Base-by-base conservation (phyloP, 2,329 filamentous ascomycete species). In the Fusarium setosum region DNA sequence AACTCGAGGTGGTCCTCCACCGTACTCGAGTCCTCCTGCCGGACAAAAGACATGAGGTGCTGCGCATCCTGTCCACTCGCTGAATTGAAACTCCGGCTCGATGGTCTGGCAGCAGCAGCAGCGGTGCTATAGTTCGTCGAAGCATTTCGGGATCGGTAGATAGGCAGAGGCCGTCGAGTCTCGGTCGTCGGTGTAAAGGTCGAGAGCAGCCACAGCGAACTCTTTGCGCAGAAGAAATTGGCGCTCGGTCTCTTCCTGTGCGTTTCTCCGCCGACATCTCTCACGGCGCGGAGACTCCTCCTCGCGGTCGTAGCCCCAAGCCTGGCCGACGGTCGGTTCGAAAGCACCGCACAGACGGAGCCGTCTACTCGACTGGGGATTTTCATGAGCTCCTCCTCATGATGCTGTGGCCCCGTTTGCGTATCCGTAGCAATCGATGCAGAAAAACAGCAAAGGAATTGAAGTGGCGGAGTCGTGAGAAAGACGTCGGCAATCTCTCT, bases 321-420 rank as follows among this genome's bases (percentile, higher is more conserved):
- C 56, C 69, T 70, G 56, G 72, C 68, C 69, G 78, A 77, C 65
- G 79, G 78, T 75, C 80, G 80, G 77, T 77, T 79, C 70, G 80
- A 79, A 74, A 84, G 78, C 76, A 86, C 81, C 75, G 84, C 83
- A 81, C 82, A 86, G 81, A 85, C 82, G 81, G 84, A 84, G 81
- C 84, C 80, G 78, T 88, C 84, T 78, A 87, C 82, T 84, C 83
- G 84, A 79, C 80, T 83, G 72, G 82, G 79, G 79, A 83, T 79
- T 84, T 83, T 88, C 86, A 88, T 88, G 84, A 81, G 85, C 78
- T 82, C 79, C 80, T 82, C 80, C 76, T 80, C 83, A 85, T 86
- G 77, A 68, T 81, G 73, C 59, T 67, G 66, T 58, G 66, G 58
- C 59, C 56, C 49, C 47, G 59, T 63, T n/a, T 42, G 24, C 53